Conservation (phyloP, 2,329 filamentous ascomycete genomes). For the Aureobasidium pullulans region DNA sequence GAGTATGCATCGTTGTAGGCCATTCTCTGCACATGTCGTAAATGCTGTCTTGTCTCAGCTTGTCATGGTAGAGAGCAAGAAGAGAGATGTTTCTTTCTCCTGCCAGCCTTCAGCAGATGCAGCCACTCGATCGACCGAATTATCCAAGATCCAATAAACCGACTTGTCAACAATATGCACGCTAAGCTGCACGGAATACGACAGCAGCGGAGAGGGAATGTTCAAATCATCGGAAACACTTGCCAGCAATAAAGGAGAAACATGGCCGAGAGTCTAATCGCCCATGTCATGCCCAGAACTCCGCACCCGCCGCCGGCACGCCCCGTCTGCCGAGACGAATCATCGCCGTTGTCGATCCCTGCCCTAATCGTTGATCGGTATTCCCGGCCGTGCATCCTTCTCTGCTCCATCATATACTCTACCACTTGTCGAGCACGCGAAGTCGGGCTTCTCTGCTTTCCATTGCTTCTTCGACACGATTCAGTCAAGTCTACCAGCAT, state of each 20-base stretch:
- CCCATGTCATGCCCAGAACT: neutral
- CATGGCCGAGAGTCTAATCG: neutral
- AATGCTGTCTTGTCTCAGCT: neutral
- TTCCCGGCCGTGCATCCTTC: neutral
- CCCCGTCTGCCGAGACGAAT: neutral
- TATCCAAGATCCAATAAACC: too few species aligned
- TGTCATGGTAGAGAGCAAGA: neutral
- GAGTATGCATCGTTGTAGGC: conserved; percentile 6
- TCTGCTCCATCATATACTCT: neutral
- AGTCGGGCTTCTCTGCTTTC: too few species aligned
- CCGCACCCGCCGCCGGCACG: neutral
- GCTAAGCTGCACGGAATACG: neutral
- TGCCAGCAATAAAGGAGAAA: neutral
- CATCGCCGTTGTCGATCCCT: neutral
- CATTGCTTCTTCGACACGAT: too few species aligned
- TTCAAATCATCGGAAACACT: conserved; percentile 1
- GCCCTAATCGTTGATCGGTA: neutral
- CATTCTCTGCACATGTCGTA: conserved; percentile 8
- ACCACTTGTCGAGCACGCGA: neutral
- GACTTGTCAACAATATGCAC: neutral
- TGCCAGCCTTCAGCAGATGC: neutral
- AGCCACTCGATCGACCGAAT: neutral
- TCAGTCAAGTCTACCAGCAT: too few species aligned
- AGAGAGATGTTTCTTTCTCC: neutral
- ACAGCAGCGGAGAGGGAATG: neutral